Base-by-base conservation (phyloP, 192 early-diverging fungal genomes). In the Rhizophagus clarus region DNA sequence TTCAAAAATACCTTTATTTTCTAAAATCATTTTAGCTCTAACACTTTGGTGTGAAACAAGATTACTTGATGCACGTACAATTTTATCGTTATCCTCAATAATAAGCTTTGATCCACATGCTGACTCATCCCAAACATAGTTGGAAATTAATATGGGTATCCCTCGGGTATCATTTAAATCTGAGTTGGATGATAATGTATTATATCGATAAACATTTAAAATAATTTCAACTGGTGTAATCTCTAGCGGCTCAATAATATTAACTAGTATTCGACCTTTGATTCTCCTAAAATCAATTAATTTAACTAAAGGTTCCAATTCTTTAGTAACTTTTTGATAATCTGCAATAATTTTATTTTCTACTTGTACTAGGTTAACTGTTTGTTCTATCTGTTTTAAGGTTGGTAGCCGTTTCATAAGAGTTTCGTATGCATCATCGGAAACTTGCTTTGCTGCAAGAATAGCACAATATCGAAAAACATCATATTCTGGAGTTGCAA, bases 381-480 rank as follows among this genome's bases (percentile, higher is more conserved):
- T 4, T 34, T 34, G 4, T 34, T 34, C 34, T 20, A 14, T 0
- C 12, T 60, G 22, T 15, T 63, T 10, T 1, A 26, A 4, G 9
- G 5, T 28, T 17, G 61, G 61, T 10, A 63, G 4, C n/a, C 61
- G 26, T 63, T 63, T 2, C 20, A 3, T 10, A 28, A 63, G 14
- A 26, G 9, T 22, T 26, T 26, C 10, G 10, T 1, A 0, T 2
- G 37, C 31, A 8, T 61, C 32, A 29, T 76, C 29, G 5, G 56
- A 76, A 2, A 63, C 29, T 62, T 63, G 28, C 3, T 17, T 63
- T 14, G 74, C 60, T 14, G n/a, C 28, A 10, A 51, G 17, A 6
- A 76, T 34, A 17, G 61, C 40, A 31, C 60, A 20, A 40, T 76
- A 76, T 62, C 74, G 26, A 29, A 76, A 76, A 6, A 42, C 31